Percentiles rank a stretch among this genome's conserved stretches.
phyloP scores from a whole-genome alignment of 2,329 filamentous ascomycete species.

The Dactylellina sp. region DNA sequence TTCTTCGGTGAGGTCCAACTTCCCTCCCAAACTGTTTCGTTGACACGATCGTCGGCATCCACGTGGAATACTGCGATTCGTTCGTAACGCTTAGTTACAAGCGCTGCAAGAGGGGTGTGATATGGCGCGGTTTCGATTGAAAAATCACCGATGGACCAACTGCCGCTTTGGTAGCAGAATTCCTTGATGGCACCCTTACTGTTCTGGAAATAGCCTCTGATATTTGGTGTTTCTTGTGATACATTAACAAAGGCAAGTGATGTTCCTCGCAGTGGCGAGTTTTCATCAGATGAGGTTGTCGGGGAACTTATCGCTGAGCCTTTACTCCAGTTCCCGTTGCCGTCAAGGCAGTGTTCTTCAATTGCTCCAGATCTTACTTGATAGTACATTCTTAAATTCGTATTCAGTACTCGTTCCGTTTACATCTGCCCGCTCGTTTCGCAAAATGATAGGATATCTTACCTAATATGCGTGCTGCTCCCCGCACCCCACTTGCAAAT shows the following conservation, averaged over 20 bases:
- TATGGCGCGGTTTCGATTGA: slow-evolving; percentile 7
- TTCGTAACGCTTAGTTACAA: slow-evolving; percentile 1
- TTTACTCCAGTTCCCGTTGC: slow-evolving; percentile 12
- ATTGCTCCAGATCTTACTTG: slow-evolving; percentile 11
- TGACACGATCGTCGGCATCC: slow-evolving; percentile 7
- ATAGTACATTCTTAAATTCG: slow-evolving; percentile 17
- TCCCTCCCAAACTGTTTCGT: slow-evolving; percentile 10
- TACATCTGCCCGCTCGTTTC: too few relatives aligned
- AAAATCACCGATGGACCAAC: slow-evolving; percentile 1
- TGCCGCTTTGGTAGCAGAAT: neutral
- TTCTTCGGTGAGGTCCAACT: slow-evolving; percentile 6
- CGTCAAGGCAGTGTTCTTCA: slow-evolving; percentile 25
- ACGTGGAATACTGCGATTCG: slow-evolving; percentile 6
- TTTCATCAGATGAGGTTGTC: neutral
- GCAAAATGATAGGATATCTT: neutral
- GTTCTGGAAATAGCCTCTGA: slow-evolving; percentile 19
- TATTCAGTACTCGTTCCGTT: neutral
- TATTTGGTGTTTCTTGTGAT: slow-evolving; percentile 1
- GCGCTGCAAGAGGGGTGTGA: slow-evolving; percentile 15
- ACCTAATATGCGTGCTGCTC: slow-evolving; percentile 20
- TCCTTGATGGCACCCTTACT: slow-evolving; percentile 6
- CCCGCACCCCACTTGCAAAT: slow-evolving; percentile 25
- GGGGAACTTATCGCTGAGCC: slow-evolving; percentile 10
- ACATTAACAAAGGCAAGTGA: slow-evolving; percentile 16
- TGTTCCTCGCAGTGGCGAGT: slow-evolving; percentile 13